Evolutionary conservation across 257 asterid genomes (phyloP), one percentile per base, ranked within the genome.

Genomic region (Solanum dulcamara): DNA sequence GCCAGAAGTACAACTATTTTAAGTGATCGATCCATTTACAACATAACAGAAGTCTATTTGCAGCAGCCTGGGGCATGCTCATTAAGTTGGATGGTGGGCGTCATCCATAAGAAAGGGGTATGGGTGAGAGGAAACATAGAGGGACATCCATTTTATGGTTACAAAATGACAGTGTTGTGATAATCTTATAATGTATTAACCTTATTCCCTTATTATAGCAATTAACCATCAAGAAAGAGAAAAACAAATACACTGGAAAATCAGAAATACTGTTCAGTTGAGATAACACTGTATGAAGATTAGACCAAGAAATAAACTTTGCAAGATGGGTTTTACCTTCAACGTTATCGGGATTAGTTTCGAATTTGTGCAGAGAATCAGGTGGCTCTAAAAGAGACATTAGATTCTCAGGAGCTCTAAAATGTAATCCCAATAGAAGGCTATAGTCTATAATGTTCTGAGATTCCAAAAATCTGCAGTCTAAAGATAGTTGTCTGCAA

Each of bases 401-500:
- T 57, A 94, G 92, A 92, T 96, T 94, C 85, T 96, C 99, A 60
- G 99, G 99, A 82, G 99, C 99, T 89, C 98, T 91, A 89, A 94
- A 93, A 91, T 96, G 99, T 92, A 96, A 84, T 57, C 99, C 99
- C 90, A 96, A 85, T 55, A 96, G 94, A 89, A 96, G 99, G 90
- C 99, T 94, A 85, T 96, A 94, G 88, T 94, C 99, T 86, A 96
- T 93, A 88, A 96, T 94, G 24, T 90, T 89, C 83, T 96, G 99
- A 93, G 96, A 93, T 88, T 93, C 96, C 87, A 96, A 85, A 92
- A 96, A 96, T 82, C 89, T 87, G 83, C 93, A 87, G 91, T 96
- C 99, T n/a, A 92, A 87, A 81, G 92, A 85, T 82, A 96, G 86
- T 89, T 96, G 99, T 90, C 99, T 96, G 93, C 88, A 86, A 83